Conservation (phyloP, 139 green algal genomes). For the Ulvella scutata region DNA sequence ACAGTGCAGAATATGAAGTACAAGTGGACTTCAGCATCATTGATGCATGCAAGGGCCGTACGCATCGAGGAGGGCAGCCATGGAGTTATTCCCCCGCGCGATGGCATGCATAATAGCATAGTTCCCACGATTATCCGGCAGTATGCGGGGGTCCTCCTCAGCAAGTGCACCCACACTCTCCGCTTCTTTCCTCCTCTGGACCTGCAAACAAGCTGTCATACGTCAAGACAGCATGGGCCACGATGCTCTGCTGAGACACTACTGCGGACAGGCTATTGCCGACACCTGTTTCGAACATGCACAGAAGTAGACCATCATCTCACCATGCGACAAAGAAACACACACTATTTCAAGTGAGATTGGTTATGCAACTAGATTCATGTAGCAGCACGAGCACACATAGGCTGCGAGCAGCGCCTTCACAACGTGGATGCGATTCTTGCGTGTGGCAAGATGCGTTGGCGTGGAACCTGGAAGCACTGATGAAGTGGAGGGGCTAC, state of each 20-base stretch:
- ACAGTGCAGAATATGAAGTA: no score
- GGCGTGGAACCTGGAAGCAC: background rate
- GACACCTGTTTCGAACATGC: background rate
- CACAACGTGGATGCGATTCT: slow-evolving; percentile 1
- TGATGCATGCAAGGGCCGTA: no score
- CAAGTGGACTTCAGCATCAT: no score
- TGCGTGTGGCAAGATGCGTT: background rate
- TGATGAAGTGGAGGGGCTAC: background rate
- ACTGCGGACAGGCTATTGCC: background rate
- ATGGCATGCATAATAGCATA: slow-evolving; percentile 2
- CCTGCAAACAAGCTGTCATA: no score
- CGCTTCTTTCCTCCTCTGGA: background rate
- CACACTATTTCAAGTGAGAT: background rate
- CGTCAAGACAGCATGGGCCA: background rate
- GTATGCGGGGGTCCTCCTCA: background rate
- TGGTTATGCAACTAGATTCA: background rate
- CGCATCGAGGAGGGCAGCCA: background rate
- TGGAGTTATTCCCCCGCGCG: slow-evolving; percentile 1
- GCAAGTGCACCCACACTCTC: background rate
- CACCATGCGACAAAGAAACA: background rate
- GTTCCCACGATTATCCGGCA: background rate
- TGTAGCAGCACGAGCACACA: background rate
- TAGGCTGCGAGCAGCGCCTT: background rate
- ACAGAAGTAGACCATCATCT: background rate
- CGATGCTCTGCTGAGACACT: background rate